phyloP scores from a whole-genome alignment of 202 grass and related monocot genomes.

The Alloteropsis angusta region DNA sequence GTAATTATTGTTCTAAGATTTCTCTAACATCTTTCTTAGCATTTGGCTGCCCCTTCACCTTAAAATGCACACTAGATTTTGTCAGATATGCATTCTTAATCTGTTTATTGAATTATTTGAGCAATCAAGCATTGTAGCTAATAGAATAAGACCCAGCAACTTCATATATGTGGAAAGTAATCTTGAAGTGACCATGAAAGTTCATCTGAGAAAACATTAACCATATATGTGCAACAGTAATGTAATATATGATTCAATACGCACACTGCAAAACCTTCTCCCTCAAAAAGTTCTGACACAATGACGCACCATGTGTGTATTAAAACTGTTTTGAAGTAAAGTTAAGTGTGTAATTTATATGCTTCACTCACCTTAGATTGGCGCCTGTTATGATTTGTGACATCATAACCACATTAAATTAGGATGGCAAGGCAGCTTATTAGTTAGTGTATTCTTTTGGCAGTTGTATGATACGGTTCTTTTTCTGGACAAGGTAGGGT shows the following conservation, averaged over 20 bases:
- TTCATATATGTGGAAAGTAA: background rate
- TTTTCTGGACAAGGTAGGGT: background rate
- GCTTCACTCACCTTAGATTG: background rate
- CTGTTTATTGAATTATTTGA: background rate
- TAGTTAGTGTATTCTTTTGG: background rate
- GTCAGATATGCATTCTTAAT: background rate
- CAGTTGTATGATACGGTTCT: background rate
- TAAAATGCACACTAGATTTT: background rate
- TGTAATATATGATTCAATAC: background rate
- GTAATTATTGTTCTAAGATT: conserved; percentile 35
- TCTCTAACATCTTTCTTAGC: conserved; percentile 1
- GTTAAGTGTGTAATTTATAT: background rate
- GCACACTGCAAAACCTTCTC: background rate
- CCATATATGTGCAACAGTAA: background rate
- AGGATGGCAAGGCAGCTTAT: background rate
- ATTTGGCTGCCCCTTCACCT: conserved; percentile 19
- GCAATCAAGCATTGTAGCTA: background rate
- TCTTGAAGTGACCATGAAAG: conserved; percentile 2
- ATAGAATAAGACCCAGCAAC: background rate
- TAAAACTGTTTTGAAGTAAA: background rate
- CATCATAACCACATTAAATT: background rate
- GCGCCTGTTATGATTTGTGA: background rate
- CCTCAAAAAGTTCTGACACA: background rate
- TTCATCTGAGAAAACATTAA: background rate
- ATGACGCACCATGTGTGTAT: background rate